Conservation (phyloP, 1,284 basidiomycete genomes). For the Cutaneotrichosporon spelunceum region DNA sequence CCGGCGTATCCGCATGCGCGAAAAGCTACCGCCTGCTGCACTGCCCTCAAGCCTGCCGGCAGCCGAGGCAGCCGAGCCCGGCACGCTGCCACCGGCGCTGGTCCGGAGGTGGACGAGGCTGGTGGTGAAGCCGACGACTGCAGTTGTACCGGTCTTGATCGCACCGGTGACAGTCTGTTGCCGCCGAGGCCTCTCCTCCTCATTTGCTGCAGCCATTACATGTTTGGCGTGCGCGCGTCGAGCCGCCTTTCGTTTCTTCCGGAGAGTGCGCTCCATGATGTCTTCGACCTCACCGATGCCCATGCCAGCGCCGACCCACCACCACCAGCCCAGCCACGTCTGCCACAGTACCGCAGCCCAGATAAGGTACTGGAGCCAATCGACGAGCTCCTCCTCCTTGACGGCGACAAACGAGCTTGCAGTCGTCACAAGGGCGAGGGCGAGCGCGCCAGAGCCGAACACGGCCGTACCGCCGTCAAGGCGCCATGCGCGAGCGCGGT, state of each 20-base stretch:
- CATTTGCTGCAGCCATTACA: constrained; percentile 15
- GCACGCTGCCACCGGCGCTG: neutral
- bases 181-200: neutral
- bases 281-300: constrained; percentile 55
- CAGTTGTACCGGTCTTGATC: constrained; percentile 15
- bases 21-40: neutral
- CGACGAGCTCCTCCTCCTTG: constrained; percentile 71
- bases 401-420: constrained; percentile 83
- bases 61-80: constrained; percentile 3
- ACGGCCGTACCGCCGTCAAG: constrained; percentile 92
- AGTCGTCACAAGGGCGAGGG: constrained; percentile 73
- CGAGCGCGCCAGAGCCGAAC: constrained; percentile 79
- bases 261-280: constrained; percentile 47
- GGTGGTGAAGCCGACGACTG: constrained; percentile 16
- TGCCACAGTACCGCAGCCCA: constrained; percentile 90
- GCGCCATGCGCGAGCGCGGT: constrained; percentile 87
- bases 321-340: constrained; percentile 82
- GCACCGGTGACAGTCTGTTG: constrained; percentile 12
- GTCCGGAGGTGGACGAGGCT: constrained; percentile 13
- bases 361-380: constrained; percentile 79
- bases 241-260: constrained; percentile 41
- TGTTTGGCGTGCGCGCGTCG: constrained; percentile 17
- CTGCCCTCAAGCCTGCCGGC: neutral
- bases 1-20: neutral
- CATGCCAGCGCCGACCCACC: constrained; percentile 93